phyloP scores from a whole-genome alignment of 805 yeast species.

The Cyberlindnera maritima region DNA sequence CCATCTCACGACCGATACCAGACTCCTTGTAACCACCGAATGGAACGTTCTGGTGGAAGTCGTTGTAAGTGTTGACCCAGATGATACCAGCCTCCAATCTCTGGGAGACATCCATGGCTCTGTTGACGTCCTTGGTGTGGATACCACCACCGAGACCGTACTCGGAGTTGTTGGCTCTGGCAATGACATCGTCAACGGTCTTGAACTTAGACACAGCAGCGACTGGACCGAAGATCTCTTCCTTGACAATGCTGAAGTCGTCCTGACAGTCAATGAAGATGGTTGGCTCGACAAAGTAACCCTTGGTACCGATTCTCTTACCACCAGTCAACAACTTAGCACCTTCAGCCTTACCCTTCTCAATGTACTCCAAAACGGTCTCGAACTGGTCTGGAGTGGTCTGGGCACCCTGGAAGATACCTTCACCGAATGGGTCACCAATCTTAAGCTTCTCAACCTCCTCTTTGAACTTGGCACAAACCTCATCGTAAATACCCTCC shows the following conservation, averaged over 20 bases:
- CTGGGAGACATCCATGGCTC: constrained; percentile 52
- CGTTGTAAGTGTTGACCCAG: constrained; percentile 68
- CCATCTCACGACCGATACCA: constrained; percentile 75
- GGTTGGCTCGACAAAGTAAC: constrained; percentile 62
- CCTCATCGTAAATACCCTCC: constrained; percentile 55
- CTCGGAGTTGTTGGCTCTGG: constrained; percentile 53
- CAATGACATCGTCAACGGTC: constrained; percentile 54
- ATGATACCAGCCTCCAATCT: constrained; percentile 60
- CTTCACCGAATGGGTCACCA: constrained; percentile 62
- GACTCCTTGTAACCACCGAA: constrained; percentile 70
- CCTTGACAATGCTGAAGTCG: constrained; percentile 51
- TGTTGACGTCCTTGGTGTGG: constrained; percentile 53
- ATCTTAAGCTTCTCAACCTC: constrained; percentile 53
- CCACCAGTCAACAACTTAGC: constrained; percentile 61
- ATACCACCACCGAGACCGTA: constrained; percentile 70
- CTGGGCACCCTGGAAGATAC: constrained; percentile 63
- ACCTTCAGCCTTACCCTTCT: constrained; percentile 55
- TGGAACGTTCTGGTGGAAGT: constrained; percentile 65
- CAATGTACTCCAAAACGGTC: constrained; percentile 56
- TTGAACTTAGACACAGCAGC: constrained; percentile 58
- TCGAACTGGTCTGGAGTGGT: constrained; percentile 57
- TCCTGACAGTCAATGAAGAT: constrained; percentile 53
- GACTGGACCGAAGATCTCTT: constrained; percentile 69
- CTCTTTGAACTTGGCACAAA: constrained; percentile 45
- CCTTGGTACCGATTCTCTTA: constrained; percentile 53